Base-by-base conservation (phyloP, 192 early-diverging fungal species). In the Rhizoclosmatium globosum region DNA sequence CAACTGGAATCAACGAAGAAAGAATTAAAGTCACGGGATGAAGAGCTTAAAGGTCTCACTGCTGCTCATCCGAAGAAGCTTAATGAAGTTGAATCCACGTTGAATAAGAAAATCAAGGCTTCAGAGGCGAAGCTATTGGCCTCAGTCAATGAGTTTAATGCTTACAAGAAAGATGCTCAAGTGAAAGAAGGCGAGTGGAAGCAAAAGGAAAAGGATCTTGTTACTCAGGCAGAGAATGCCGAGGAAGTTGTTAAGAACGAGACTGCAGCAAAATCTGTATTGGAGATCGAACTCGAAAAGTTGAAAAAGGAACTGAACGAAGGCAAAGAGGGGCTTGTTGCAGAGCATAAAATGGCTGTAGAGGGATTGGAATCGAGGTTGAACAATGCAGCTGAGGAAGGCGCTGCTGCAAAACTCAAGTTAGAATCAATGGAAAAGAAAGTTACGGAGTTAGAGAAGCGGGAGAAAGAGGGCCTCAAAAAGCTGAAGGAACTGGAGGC, bases 1-100 rank as follows among this genome's bases (percentile, higher is more conserved):
- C 43, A 46, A 17, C 67, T 68, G 39, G 67, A 68, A 68, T 17
- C 42, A 68, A 68, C 43, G 11, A 39, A 47, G 31, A 31, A 31
- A 31, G 31, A 31, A 31, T 31, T 31, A 0, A 31, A 31, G 31
- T 31, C 31, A 31, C 31, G 31, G 31, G 39, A 13, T 45, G 9
- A 41, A 15, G n/a, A 46, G 42, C 17, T n/a, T 31, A 68, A n/a
- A 15, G 17, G 43, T 68, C 39, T n/a, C 15, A n/a, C 7, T 45
- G 42, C 39, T 46, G 4, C 11, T 56, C 53, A 31, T 31, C 0
- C 0, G 0, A 56, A 56, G 19, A n/a, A 9, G 53, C 11, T 56
- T 56, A 9, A 56, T 9, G 53, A 56, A 15, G 9, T 56, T 9
- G 53, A 56, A 56, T 9, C 53, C 9, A 56, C 53, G 53, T n/a